phyloP scores from a whole-genome alignment of 306 rosid species.

The Astragalus glycyphyllos region DNA sequence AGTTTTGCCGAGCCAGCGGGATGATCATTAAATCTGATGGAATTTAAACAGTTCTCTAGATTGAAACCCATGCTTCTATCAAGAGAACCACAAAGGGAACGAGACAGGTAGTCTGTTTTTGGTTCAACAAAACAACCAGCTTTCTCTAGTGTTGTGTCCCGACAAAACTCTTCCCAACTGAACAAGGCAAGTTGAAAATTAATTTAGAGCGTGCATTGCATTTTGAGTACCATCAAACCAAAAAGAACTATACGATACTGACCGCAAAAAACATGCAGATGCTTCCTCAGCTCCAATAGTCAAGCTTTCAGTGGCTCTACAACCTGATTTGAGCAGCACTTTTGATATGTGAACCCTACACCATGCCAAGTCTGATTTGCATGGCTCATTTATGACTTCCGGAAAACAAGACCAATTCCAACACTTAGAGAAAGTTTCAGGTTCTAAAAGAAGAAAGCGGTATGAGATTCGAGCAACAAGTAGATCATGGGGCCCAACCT shows the following conservation, averaged over 20 bases:
- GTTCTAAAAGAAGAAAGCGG: conserved; percentile 63
- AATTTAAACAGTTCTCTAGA: conserved; percentile 51
- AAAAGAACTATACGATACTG: conserved; percentile 43
- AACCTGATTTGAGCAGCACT: conserved; percentile 63
- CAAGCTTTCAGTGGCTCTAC: conserved; percentile 51
- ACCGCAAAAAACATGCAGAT: conserved; percentile 70
- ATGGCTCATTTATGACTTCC: conserved; percentile 51
- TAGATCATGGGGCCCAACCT: conserved; percentile 53
- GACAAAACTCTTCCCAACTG: conserved; percentile 89
- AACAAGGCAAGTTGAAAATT: conserved; percentile 45
- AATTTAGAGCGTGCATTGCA: conserved; percentile 21
- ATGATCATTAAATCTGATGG: conserved; percentile 47
- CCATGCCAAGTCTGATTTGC: conserved; percentile 65
- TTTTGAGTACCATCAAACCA: conserved; percentile 23
- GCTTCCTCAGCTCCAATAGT: conserved; percentile 58
- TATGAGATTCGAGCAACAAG: conserved; percentile 68
- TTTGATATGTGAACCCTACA: conserved; percentile 62
- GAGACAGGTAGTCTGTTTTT: conserved; percentile 36
- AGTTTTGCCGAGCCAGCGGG: conserved; percentile 41
- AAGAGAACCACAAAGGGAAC: conserved; percentile 43
- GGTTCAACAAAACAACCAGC: conserved; percentile 63
- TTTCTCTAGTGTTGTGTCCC: conserved; percentile 76
- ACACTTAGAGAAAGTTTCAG: conserved; percentile 63
- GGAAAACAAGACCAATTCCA: conserved; percentile 88
- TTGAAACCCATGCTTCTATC: conserved; percentile 44